A percentile compares a stretch with the other conserved stretches of the same genome.
Conservation (phyloP, 805 yeast species). For the Metschnikowia drakensbergensis region DNA sequence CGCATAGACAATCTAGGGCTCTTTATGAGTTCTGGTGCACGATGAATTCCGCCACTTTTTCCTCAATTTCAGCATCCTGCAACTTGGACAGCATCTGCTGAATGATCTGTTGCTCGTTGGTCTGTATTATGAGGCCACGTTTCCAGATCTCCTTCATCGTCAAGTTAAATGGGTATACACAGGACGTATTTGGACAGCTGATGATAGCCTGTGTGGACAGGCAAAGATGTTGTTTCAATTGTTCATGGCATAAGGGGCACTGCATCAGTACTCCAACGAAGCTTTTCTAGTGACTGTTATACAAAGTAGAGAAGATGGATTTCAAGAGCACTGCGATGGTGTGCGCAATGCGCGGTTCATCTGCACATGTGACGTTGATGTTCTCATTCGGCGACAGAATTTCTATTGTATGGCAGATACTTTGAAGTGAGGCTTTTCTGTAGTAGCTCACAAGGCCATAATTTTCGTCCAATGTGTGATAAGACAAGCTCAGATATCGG, state of each 20-base stretch:
- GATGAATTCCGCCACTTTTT: slow-evolving; percentile 26
- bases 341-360: background rate
- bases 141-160: slow-evolving; percentile 26
- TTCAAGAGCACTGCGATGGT: background rate
- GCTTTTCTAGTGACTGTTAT: background rate
- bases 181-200: slow-evolving; percentile 26
- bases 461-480: no score
- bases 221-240: slow-evolving; percentile 24
- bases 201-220: slow-evolving; percentile 26
- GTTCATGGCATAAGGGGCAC: slow-evolving; percentile 29
- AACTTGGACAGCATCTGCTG: slow-evolving; percentile 23
- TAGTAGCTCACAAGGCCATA: no score
- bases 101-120: slow-evolving; percentile 26
- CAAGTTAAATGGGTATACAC: slow-evolving; percentile 34
- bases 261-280: slow-evolving; percentile 12
- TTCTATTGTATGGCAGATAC: no score
- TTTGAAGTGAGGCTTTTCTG: no score
- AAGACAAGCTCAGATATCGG: no score
- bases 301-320: background rate
- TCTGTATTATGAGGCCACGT: slow-evolving; percentile 21
- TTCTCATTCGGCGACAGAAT: no score
- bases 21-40: background rate
- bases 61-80: slow-evolving; percentile 23
- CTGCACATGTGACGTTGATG: background rate
- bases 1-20: no score